Evolutionary conservation across 495 filamentous ascomycete genomes (phyloP).

Genomic region (Xanthoparmelia taractica): DNA sequence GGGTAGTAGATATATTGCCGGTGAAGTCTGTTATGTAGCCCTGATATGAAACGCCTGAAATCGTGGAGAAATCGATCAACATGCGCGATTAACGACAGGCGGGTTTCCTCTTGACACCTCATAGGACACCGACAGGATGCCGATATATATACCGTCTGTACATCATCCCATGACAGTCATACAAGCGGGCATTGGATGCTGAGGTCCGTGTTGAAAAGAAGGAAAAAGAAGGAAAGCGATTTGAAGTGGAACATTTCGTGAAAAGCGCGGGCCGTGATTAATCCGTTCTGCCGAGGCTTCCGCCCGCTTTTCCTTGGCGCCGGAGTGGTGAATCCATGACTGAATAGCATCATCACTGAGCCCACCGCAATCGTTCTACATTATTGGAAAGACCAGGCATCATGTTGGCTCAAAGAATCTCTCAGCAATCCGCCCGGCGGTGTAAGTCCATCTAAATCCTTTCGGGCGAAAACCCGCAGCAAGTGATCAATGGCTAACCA

Average conservation of each 20-base stretch:
- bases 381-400: slow-evolving; percentile 23
- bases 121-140: slow-evolving; percentile 41
- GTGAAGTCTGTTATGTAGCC: no score
- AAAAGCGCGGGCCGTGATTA: slow-evolving; percentile 9
- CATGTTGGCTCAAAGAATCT: slow-evolving; percentile 62
- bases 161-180: slow-evolving; percentile 36
- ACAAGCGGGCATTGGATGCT: slow-evolving; percentile 32
- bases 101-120: slow-evolving; percentile 40
- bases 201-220: slow-evolving; percentile 39
- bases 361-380: neutral
- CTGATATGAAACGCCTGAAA: slow-evolving; percentile 29
- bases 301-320: slow-evolving; percentile 11
- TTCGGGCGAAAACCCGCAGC: neutral
- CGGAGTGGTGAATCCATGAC: neutral
- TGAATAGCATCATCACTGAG: slow-evolving; percentile 15
- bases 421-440: slow-evolving; percentile 60
- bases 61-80: slow-evolving; percentile 27
- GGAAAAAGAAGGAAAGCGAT: slow-evolving; percentile 29
- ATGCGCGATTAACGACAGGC: slow-evolving; percentile 55
- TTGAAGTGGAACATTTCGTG: slow-evolving; percentile 1
- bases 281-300: slow-evolving; percentile 15
- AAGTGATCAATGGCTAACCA: slow-evolving; percentile 32
- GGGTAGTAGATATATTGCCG: no score
- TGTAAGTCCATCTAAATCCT: slow-evolving; percentile 42
- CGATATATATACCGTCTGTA: slow-evolving; percentile 38